A percentile compares a stretch with the other conserved stretches of the same genome.
Evolutionary conservation across 768 basidiomycete genomes (phyloP).

Genomic region (Trametes elegans): DNA sequence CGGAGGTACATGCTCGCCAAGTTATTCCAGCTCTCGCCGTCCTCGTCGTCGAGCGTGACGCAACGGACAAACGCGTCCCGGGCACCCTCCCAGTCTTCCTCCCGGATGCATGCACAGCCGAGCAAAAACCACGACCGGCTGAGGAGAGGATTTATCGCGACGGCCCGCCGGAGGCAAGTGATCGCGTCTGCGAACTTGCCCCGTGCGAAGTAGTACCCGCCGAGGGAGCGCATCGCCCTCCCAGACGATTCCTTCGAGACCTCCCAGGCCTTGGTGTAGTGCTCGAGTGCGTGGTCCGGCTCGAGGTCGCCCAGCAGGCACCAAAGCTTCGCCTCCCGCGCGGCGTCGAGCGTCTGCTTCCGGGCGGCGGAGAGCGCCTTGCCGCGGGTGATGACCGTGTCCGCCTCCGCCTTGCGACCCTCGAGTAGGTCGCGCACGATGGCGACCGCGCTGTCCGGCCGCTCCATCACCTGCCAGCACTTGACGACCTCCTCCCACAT

Average conservation of each 20-base stretch:
- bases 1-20: slow-evolving; percentile 92
- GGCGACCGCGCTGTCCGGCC: slow-evolving; percentile 69
- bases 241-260: slow-evolving; percentile 79
- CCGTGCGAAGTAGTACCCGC: slow-evolving; percentile 74
- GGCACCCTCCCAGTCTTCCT: slow-evolving; percentile 82
- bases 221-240: slow-evolving; percentile 89
- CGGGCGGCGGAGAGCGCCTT: slow-evolving; percentile 47
- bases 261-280: slow-evolving; percentile 85
- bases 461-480: slow-evolving; percentile 83
- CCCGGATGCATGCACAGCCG: slow-evolving; percentile 85
- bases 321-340: slow-evolving; percentile 89
- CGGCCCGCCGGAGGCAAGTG: slow-evolving; percentile 65
- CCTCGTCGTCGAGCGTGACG: slow-evolving; percentile 91
- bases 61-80: slow-evolving; percentile 82
- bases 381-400: slow-evolving; percentile 59
- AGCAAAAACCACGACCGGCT: slow-evolving; percentile 94
- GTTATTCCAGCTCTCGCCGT: slow-evolving; percentile 98
- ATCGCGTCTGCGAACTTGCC: slow-evolving; percentile 64
- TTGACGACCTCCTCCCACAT: slow-evolving; percentile 98
- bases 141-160: slow-evolving; percentile 85
- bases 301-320: slow-evolving; percentile 94
- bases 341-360: slow-evolving; percentile 51
- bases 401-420: slow-evolving; percentile 82
- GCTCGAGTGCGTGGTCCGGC: slow-evolving; percentile 59
- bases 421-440: slow-evolving; percentile 86